phyloP scores from a whole-genome alignment of 768 basidiomycete species.

The Leccinum imitatum region DNA sequence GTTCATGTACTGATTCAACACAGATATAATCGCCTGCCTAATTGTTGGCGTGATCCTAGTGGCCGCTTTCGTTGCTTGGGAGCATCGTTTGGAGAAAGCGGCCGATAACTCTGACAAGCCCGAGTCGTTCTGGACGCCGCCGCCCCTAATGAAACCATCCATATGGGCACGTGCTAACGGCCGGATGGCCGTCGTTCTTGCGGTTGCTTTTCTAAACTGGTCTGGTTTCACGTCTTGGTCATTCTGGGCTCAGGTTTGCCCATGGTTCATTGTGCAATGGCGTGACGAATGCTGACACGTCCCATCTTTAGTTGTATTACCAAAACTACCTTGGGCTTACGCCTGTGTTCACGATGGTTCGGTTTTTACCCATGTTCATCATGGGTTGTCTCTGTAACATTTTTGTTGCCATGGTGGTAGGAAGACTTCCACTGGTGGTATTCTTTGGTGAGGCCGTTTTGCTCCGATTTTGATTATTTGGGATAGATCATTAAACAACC shows the following conservation, averaged over 20 bases:
- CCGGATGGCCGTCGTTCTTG: conserved; percentile 58
- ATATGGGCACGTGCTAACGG: conserved; percentile 66
- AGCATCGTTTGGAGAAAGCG: conserved; percentile 52
- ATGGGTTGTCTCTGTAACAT: conserved; percentile 63
- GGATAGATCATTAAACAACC: conserved; percentile 5
- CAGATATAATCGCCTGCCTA: conserved; percentile 72
- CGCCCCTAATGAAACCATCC: conserved; percentile 63
- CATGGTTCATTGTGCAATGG: neutral
- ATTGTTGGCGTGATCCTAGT: conserved; percentile 59
- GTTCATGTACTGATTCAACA: conserved; percentile 9
- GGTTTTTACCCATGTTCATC: conserved; percentile 72
- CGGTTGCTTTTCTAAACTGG: conserved; percentile 65
- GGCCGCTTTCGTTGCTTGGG: conserved; percentile 61
- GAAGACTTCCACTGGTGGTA: conserved; percentile 52
- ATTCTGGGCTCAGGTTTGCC: conserved; percentile 47
- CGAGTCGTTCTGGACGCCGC: conserved; percentile 40
- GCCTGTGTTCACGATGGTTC: conserved; percentile 61
- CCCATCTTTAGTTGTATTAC: conserved; percentile 58
- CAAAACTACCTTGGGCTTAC: conserved; percentile 57
- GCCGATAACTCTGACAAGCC: conserved; percentile 10
- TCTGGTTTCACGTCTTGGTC: conserved; percentile 53
- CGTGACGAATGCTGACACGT: conserved; percentile 2
- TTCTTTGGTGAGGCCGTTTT: conserved; percentile 48
- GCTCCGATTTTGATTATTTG: no score
- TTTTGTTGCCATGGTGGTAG: conserved; percentile 59